These are phyloP conservation scores for Fusarium palustre DNA, from an alignment of 2,329 filamentous ascomycete species.

Conservation along the genomic window DNA sequence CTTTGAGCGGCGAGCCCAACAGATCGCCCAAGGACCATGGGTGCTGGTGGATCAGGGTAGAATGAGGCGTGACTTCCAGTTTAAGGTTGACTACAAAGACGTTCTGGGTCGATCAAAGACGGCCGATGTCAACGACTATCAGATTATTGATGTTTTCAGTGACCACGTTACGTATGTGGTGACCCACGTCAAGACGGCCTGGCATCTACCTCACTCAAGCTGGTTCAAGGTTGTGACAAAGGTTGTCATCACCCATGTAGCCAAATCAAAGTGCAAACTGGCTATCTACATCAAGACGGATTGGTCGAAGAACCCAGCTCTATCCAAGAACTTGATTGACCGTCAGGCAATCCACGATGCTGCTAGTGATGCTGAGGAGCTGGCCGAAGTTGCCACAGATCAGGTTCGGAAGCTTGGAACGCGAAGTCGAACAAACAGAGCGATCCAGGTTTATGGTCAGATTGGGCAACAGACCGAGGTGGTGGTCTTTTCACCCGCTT, in stretches of 20 bases:
- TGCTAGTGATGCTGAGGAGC: constrained; percentile 76
- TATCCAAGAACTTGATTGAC: constrained; percentile 72
- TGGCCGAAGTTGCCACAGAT: constrained; percentile 80
- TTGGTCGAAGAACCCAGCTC: constrained; percentile 77
- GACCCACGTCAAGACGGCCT: constrained; percentile 72
- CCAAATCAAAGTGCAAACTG: constrained; percentile 92
- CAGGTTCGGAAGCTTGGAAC: constrained; percentile 80
- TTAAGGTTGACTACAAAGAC: constrained; percentile 76
- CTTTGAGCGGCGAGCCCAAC: constrained; percentile 81
- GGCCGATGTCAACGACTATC: constrained; percentile 79
- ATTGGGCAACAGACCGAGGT: constrained; percentile 76
- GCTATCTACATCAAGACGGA: constrained; percentile 89
- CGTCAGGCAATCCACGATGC: constrained; percentile 81
- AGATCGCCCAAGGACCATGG: constrained; percentile 91
- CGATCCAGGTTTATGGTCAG: constrained; percentile 82
- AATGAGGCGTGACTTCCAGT: constrained; percentile 83
- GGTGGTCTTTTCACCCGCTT: constrained; percentile 68
- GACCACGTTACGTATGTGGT: constrained; percentile 79
- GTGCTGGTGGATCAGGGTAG: constrained; percentile 74
- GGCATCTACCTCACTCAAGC: constrained; percentile 86
- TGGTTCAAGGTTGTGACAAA: constrained; percentile 88
- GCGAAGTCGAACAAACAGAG: constrained; percentile 79
- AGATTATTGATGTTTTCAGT: constrained; percentile 85
- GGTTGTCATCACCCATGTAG: constrained; percentile 91
- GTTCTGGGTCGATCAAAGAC: constrained; percentile 72